Evolutionary conservation across 2,329 filamentous ascomycete genomes (phyloP), one percentile per base, ranked within the genome.

Genomic region (Pestalotiopsis fici): DNA sequence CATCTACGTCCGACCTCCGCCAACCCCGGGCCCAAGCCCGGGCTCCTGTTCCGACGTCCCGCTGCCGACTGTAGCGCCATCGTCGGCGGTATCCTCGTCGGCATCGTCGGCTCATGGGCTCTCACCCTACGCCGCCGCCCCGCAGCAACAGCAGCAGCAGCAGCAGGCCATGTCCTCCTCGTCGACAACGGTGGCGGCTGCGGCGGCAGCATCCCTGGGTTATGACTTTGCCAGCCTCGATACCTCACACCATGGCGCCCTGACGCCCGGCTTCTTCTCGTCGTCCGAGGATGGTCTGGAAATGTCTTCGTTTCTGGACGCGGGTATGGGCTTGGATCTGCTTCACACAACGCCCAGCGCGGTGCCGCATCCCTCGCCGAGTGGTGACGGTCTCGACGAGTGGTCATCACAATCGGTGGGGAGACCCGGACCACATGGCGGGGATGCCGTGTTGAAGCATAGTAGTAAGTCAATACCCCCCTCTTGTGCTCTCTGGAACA

Each of bases 1-100:
- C 54, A 64, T 63, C 13, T 77, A 76, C 64, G n/a, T 65, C 39
- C 67, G 60, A 18, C 31, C 63, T 27, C 50, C 31, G 54, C 28
- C 25, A 5, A 54, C 47, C 35, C 35, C 63, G 47, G 47, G 39
- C 12, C 62, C 37, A 18, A 37, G 35, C 59, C 31, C 60, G 60
- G 60, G 23, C 21, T 50, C 60, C 21, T 37, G 28, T 66, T 12
- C 67, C 59, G 28, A 55, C 15, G 64, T n/a, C 43, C 55, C 18
- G 25, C 37, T 50, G 18, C 27, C 56, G n/a, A 21, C 28, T 18
- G n/a, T 50, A 2, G 23, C 13, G 35, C 43, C 43, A 15, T 31
- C 28, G 59, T 35, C 43, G 43, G 43, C 37, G 13, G 27, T 27
- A 27, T 60, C 57, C 13, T 50, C 43, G 43, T 50, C 57, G 27